Percentiles rank a stretch among this genome's conserved stretches.
These are phyloP conservation scores for Chloranthus sessilifolius DNA, from an alignment of 164 flowering plant species.

Conservation along the genomic window DNA sequence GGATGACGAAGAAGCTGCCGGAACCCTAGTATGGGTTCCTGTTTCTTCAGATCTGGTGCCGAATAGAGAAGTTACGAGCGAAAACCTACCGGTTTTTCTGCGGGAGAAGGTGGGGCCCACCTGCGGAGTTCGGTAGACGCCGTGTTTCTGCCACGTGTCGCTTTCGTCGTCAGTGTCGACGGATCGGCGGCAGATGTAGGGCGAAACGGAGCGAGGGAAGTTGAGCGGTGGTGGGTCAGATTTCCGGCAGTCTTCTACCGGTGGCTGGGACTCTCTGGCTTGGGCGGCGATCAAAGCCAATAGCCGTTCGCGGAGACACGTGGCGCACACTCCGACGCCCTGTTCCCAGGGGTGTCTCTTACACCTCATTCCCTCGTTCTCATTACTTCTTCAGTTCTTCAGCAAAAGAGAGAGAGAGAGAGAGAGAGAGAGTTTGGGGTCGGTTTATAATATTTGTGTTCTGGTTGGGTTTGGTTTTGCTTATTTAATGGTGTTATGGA, in stretches of 20 bases:
- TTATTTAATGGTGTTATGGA: too few relatives aligned
- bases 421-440: too few relatives aligned
- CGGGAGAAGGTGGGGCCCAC: conserved; percentile 30
- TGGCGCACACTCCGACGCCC: conserved; percentile 9
- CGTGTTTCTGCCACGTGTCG: conserved; percentile 2
- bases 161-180: conserved; percentile 29
- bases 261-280: not conserved
- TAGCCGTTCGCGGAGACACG: conserved; percentile 10
- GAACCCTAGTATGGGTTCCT: not conserved
- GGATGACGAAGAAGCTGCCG: conserved; percentile 3
- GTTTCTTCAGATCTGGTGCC: conserved; percentile 8
- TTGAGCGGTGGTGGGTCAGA: conserved; percentile 19
- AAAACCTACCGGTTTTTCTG: not conserved
- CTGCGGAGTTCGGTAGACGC: conserved; percentile 73
- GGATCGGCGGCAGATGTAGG: conserved; percentile 50
- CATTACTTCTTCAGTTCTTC: too few relatives aligned
- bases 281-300: conserved; percentile 3
- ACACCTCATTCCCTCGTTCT: conserved; percentile 15
- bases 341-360: conserved; percentile 9
- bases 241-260: not conserved
- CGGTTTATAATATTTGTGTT: too few relatives aligned
- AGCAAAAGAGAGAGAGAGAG: too few relatives aligned
- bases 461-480: too few relatives aligned
- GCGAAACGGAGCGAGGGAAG: conserved; percentile 87
- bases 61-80: not conserved